These are phyloP conservation scores for Cutaneotrichosporon dermatis DNA, from an alignment of 1,284 basidiomycete species.

Conservation along the genomic window DNA sequence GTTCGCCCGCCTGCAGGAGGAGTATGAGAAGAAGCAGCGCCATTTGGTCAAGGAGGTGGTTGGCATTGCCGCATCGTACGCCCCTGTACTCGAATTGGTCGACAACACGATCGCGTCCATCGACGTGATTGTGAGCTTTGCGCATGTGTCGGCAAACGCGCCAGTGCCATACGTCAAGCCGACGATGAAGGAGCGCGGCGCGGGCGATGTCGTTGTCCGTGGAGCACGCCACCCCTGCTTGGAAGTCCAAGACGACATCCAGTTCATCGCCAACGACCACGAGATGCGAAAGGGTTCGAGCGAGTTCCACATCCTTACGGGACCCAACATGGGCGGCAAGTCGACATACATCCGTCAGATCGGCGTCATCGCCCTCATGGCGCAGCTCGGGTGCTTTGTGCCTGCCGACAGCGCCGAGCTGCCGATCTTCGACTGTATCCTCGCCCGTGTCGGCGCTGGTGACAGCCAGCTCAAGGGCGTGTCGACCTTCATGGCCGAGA, in stretches of 20 bases:
- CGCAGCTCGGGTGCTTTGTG: conserved; percentile 91
- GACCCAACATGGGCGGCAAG: conserved; percentile 96
- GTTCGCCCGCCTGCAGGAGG: conserved; percentile 64
- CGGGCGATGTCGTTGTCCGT: conserved; percentile 68
- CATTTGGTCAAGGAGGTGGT: conserved; percentile 90
- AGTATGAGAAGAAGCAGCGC: conserved; percentile 72
- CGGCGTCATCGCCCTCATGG: conserved; percentile 91
- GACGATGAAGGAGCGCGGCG: conserved; percentile 58
- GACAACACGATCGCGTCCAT: conserved; percentile 83
- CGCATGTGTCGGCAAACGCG: conserved; percentile 82
- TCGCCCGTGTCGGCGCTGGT: conserved; percentile 94
- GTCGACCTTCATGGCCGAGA: conserved; percentile 99
- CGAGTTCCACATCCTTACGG: conserved; percentile 57
- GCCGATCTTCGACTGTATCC: conserved; percentile 92
- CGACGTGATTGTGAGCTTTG: conserved; percentile 88
- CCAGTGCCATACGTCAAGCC: conserved; percentile 77
- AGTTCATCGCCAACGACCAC: conserved; percentile 88
- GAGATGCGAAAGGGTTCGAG: conserved; percentile 39
- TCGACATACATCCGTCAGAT: conserved; percentile 87
- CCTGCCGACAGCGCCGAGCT: conserved; percentile 79
- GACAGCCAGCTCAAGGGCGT: conserved; percentile 97
- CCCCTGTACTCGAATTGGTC: conserved; percentile 81
- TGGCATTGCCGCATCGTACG: conserved; percentile 86
- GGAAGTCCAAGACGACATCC: conserved; percentile 92
- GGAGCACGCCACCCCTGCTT: conserved; percentile 93